These are phyloP conservation scores for Excoecaria agallocha DNA, from an alignment of 345 rosid genomes.

Conservation along the genomic window DNA sequence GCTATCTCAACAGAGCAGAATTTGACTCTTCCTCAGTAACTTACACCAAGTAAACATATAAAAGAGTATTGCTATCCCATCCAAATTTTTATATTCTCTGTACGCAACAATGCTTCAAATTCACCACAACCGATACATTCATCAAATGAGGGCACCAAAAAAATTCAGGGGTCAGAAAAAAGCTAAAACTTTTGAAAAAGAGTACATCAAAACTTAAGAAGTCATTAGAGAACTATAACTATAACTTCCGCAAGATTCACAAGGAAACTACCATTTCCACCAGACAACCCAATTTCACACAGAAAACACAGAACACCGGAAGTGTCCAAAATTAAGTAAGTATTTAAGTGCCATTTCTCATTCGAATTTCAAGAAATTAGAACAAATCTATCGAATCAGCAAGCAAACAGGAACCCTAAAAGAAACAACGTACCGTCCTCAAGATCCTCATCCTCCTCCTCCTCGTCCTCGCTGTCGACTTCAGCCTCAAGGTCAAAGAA, in stretches of 20 bases:
- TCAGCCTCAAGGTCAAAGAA: conserved; percentile 69
- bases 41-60: background rate
- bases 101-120: background rate
- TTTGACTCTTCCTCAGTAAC: background rate
- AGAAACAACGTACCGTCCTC: conserved; percentile 58
- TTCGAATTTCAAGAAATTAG: background rate
- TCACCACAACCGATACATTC: background rate
- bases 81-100: background rate
- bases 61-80: background rate
- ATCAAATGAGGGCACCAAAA: background rate
- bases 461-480: conserved; percentile 84
- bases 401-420: background rate
- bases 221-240: background rate
- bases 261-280: background rate
- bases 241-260: background rate
- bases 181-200: background rate
- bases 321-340: background rate
- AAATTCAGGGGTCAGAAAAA: background rate
- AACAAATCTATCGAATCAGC: background rate
- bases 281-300: background rate
- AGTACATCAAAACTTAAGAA: background rate
- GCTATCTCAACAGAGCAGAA: background rate
- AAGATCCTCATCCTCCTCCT: conserved; percentile 74
- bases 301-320: background rate
- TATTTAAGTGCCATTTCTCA: background rate